These are phyloP conservation scores for Fraxinus baroniana DNA, from an alignment of 305 asterid genomes.

Conservation along the genomic window DNA sequence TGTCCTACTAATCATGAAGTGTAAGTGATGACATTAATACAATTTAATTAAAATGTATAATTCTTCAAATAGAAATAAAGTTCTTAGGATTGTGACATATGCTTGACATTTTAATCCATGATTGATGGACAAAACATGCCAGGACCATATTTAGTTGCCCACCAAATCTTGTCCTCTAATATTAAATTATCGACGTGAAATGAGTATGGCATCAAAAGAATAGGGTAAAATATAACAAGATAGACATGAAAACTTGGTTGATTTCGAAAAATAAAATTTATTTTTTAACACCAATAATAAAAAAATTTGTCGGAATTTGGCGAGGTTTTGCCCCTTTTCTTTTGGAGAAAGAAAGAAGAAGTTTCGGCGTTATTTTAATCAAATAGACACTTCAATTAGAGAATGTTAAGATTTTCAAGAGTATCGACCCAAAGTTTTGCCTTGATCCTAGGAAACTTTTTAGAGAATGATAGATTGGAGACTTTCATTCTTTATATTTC, in stretches of 20 bases:
- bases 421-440: background rate
- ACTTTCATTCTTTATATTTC: background rate
- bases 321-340: background rate
- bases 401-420: too few relatives aligned
- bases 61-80: background rate
- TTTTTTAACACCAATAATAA: too few relatives aligned
- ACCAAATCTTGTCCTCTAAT: conserved; percentile 7
- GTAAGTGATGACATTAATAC: background rate
- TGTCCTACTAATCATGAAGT: conserved; percentile 5
- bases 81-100: background rate
- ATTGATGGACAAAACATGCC: background rate
- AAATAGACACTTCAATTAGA: background rate
- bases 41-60: background rate
- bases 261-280: too few relatives aligned
- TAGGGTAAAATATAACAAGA: background rate
- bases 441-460: background rate
- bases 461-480: background rate
- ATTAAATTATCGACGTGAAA: background rate
- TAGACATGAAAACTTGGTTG: background rate
- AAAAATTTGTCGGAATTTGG: too few relatives aligned
- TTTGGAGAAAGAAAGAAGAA: too few relatives aligned
- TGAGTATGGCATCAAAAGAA: background rate
- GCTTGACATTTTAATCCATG: background rate
- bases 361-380: too few relatives aligned
- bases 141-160: background rate